These are phyloP conservation scores for Sarocladium kiliense DNA, from an alignment of 2,329 filamentous ascomycete genomes.

Conservation along the genomic window DNA sequence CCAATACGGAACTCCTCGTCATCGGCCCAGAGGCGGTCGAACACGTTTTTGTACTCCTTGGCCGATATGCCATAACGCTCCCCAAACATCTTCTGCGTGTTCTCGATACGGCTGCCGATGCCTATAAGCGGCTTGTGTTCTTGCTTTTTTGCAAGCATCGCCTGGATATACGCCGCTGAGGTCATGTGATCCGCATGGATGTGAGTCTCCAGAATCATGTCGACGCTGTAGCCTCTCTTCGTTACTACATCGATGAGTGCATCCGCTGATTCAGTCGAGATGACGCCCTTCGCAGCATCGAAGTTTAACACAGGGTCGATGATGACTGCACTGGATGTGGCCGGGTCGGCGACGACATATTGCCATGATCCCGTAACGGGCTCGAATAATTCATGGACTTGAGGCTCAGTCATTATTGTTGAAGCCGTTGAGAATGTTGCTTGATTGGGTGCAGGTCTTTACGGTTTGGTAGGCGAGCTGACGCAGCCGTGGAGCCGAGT, in stretches of 20 bases:
- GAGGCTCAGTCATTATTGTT: conserved; percentile 23
- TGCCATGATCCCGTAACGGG: conserved; percentile 49
- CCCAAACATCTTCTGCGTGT: conserved; percentile 47
- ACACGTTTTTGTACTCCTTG: conserved; percentile 38
- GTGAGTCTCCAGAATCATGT: conserved; percentile 57
- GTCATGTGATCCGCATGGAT: conserved; percentile 57
- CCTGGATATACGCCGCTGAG: conserved; percentile 52
- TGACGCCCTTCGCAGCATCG: conserved; percentile 31
- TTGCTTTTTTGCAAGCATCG: conserved; percentile 29
- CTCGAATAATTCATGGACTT: conserved; percentile 34
- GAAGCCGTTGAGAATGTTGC: conserved; percentile 8
- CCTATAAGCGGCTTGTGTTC: conserved; percentile 37
- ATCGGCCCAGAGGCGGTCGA: conserved; percentile 49
- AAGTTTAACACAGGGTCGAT: conserved; percentile 61
- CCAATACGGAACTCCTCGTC: conserved; percentile 50
- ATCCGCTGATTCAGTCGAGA: conserved; percentile 50
- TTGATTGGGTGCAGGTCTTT: background rate
- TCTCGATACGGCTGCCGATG: conserved; percentile 49
- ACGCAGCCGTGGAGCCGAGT: background rate
- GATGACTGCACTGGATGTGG: conserved; percentile 43
- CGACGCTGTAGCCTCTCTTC: conserved; percentile 41
- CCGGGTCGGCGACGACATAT: conserved; percentile 52
- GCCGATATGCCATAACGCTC: conserved; percentile 39
- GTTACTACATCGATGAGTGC: conserved; percentile 37
- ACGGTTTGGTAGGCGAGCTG: background rate